These are phyloP conservation scores for Gonapodya prolifera DNA, from an alignment of 192 early-diverging fungal genomes.

Conservation along the genomic window DNA sequence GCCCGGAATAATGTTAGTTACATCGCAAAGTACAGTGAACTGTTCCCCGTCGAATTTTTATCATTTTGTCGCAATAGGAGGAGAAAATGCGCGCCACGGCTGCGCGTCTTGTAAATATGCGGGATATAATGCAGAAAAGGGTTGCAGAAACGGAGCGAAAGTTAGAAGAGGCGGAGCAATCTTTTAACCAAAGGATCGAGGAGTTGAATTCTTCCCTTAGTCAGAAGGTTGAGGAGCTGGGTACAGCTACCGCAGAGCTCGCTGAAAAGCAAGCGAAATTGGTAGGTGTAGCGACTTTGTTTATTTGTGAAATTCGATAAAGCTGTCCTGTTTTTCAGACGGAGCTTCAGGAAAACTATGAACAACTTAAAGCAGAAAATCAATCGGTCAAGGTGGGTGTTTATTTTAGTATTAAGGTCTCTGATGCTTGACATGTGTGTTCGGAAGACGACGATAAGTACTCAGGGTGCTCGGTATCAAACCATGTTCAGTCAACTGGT, in stretches of 20 bases:
- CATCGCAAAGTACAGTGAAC: too few species aligned
- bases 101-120: background rate
- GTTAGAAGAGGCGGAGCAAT: background rate
- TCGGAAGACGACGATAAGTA: background rate
- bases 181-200: background rate
- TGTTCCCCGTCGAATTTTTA: background rate
- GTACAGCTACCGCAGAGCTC: background rate
- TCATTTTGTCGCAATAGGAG: background rate
- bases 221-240: background rate
- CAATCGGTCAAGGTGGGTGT: background rate
- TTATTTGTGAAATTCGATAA: too few species aligned
- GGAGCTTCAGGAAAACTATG: background rate
- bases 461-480: background rate
- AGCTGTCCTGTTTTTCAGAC: too few species aligned
- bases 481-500: background rate
- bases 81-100: background rate
- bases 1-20: background rate
- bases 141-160: background rate
- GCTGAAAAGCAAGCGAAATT: background rate
- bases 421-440: background rate
- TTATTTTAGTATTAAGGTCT: background rate
- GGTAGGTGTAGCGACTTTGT: background rate
- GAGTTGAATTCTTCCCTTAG: background rate
- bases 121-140: background rate
- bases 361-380: background rate